These are phyloP conservation scores for Ophiocordyceps camponoti-floridani DNA, from an alignment of 2,329 filamentous ascomycete species.

Conservation along the genomic window DNA sequence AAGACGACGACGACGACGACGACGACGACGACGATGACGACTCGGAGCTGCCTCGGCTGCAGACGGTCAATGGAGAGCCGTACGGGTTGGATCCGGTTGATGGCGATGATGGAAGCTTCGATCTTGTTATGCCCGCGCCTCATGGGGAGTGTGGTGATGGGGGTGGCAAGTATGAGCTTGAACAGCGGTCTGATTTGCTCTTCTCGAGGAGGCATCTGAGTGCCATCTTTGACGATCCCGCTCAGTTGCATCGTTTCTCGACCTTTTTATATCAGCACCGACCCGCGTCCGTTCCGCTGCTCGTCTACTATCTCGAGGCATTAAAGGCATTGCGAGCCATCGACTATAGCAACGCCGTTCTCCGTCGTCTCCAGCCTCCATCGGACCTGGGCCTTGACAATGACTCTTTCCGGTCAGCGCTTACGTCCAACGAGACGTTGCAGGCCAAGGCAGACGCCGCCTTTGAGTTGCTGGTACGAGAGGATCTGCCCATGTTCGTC, in stretches of 20 bases:
- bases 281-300: slow-evolving; percentile 43
- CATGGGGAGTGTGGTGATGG: slow-evolving; percentile 1
- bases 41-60: slow-evolving; percentile 2
- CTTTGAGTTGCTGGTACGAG: slow-evolving; percentile 42
- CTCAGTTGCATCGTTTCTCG: slow-evolving; percentile 46
- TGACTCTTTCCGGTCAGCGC: slow-evolving; percentile 2
- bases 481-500: slow-evolving; percentile 56
- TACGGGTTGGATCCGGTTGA: slow-evolving; percentile 17
- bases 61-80: slow-evolving; percentile 3
- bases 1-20: neutral
- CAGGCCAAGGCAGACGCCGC: slow-evolving; percentile 44
- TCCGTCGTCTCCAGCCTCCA: slow-evolving; percentile 3
- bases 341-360: slow-evolving; percentile 45
- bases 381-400: slow-evolving; percentile 4
- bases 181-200: slow-evolving; percentile 43
- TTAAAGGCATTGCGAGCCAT: slow-evolving; percentile 55
- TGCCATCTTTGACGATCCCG: slow-evolving; percentile 45
- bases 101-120: slow-evolving; percentile 19
- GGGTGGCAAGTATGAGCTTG: slow-evolving; percentile 28
- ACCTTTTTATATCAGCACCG: slow-evolving; percentile 43
- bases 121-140: slow-evolving; percentile 11
- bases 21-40: neutral
- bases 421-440: slow-evolving; percentile 37
- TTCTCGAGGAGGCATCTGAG: slow-evolving; percentile 49
- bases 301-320: slow-evolving; percentile 56